These are phyloP conservation scores for Penicillium thymicola DNA, from an alignment of 2,329 filamentous ascomycete species.

Conservation along the genomic window DNA sequence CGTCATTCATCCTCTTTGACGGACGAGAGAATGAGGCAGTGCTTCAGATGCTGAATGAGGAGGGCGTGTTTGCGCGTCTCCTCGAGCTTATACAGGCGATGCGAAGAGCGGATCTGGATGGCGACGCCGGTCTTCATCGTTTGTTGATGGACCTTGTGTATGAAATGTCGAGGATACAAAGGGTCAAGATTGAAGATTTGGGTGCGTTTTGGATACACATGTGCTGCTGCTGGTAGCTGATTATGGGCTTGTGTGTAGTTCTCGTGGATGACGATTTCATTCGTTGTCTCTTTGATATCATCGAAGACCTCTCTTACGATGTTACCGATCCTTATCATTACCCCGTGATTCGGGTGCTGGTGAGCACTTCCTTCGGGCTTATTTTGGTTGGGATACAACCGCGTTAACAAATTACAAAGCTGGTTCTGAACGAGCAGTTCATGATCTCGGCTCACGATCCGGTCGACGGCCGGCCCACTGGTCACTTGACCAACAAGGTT, in stretches of 20 bases:
- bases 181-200: constrained; percentile 72
- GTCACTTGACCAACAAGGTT: constrained; percentile 80
- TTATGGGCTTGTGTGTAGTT: constrained; percentile 35
- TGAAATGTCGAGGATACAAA: constrained; percentile 93
- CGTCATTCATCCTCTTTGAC: constrained; percentile 81
- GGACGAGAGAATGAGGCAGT: constrained; percentile 72
- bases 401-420: constrained; percentile 47
- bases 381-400: neutral
- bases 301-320: constrained; percentile 84
- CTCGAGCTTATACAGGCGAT: constrained; percentile 73
- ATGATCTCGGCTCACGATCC: constrained; percentile 71
- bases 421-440: constrained; percentile 97
- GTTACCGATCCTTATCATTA: constrained; percentile 93
- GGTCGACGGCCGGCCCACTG: constrained; percentile 37
- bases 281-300: constrained; percentile 76
- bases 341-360: constrained; percentile 85
- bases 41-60: constrained; percentile 82
- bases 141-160: constrained; percentile 85
- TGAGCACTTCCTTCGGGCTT: constrained; percentile 46
- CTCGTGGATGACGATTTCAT: constrained; percentile 74
- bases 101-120: constrained; percentile 50
- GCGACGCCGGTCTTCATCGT: constrained; percentile 64
- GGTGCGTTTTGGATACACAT: constrained; percentile 50
- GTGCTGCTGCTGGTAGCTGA: constrained; percentile 4
- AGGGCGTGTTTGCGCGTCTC: constrained; percentile 78